Conservation (phyloP, 768 basidiomycete species). For the Phylloporus arenicola region DNA sequence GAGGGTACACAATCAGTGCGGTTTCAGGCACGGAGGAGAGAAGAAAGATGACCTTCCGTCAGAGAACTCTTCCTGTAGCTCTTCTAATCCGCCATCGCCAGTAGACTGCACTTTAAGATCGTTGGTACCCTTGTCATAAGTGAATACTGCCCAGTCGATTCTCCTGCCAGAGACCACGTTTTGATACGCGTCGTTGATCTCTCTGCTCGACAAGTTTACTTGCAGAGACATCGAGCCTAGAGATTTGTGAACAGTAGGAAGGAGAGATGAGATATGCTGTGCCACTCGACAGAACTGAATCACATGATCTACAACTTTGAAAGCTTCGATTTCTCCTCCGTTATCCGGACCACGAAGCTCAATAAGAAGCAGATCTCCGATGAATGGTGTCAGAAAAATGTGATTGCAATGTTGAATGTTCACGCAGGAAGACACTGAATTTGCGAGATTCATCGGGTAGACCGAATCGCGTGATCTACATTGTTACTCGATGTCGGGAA, state of each 20-base stretch:
- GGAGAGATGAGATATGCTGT: neutral
- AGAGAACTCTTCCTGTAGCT: conserved; percentile 90
- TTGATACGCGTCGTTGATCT: conserved; percentile 69
- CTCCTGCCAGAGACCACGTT: conserved; percentile 60
- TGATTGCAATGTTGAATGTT: too few relatives aligned
- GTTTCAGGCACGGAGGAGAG: neutral
- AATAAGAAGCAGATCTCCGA: too few relatives aligned
- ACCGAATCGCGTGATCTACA: neutral
- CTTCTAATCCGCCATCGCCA: conserved; percentile 85
- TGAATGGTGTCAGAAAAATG: too few relatives aligned
- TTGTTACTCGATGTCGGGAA: conserved; percentile 37
- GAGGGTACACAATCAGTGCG: conserved; percentile 2
- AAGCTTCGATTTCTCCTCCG: too few relatives aligned
- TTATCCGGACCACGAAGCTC: too few relatives aligned
- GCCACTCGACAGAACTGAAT: neutral
- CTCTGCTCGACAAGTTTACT: conserved; percentile 70
- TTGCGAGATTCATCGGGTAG: too few relatives aligned
- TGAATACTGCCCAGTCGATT: conserved; percentile 76
- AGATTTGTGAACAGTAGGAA: neutral
- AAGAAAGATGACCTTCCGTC: conserved; percentile 64
- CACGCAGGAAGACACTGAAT: too few relatives aligned
- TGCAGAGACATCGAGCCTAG: conserved; percentile 63
- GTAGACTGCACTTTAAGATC: conserved; percentile 84
- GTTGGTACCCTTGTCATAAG: conserved; percentile 76
- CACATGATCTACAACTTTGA: conserved; percentile 21